Evolutionary conservation across 805 yeast species (phyloP), one percentile per base, ranked within the genome.

Genomic region (Hanseniaspora valbyensis): DNA sequence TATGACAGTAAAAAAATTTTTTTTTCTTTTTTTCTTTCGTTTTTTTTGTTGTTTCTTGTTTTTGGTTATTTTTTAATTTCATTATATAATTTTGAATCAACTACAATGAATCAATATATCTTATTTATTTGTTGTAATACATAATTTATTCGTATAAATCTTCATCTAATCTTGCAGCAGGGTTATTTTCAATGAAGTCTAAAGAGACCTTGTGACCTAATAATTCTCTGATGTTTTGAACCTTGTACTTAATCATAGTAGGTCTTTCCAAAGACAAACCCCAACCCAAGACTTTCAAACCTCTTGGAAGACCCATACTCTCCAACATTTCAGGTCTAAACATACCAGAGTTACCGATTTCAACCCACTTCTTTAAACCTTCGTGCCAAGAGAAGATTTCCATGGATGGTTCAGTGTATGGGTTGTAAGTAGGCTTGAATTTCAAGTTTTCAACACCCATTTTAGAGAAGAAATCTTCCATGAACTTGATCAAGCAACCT

Each of bases 261-360:
- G 99, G 99, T 72, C 99, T 82, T 70, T 92, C 99, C 65, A 92
- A 75, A 22, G 95, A 83, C 60, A 92, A 74, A 62, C 99, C 99
- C 88, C 95, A 92, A 55, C 99, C 99, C 57, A 88, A 76, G 12
- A 90, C 97, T 66, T 96, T 77, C 72, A 94, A 69, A 65, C 86
- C 83, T 72, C 81, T 81, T 54, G 98, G 98, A 62, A 92, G 76
- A 32, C 99, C 99, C 97, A 92, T 90, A 41, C 95, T 72, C 71
- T 88, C 96, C 65, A 94, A 75, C 99, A 92, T 92, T 71, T 92
- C 99, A 13, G 99, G 98, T 71, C 99, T 81, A 76, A 92, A 92
- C 95, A 92, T 83, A 67, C 99, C 99, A 18, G 96, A 88, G 75
- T 92, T 92, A 68, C 99, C 99, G 62, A 92, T 90, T 74, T 92